Conservation (phyloP, 345 rosid genomes). For the Arabidopsis thaliana region DNA sequence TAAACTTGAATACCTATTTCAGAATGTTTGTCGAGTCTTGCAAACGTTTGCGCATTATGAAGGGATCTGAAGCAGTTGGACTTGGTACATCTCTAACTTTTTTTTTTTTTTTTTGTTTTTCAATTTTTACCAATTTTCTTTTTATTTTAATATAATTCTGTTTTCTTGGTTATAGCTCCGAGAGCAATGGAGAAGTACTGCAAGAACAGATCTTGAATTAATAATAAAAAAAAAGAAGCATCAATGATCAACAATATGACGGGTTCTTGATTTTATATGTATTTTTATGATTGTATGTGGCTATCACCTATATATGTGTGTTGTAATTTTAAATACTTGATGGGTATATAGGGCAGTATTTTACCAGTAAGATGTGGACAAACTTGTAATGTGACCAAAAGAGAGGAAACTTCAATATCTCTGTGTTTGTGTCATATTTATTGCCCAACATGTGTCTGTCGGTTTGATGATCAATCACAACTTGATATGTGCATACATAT, state of each 20-base stretch:
- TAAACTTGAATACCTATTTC: conserved; percentile 38
- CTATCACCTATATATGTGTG: conserved; percentile 36
- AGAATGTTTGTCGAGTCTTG: conserved; percentile 98
- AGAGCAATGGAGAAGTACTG: conserved; percentile 51
- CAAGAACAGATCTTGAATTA: conserved; percentile 42
- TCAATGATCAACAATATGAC: conserved; percentile 35
- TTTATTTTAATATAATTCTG: background rate
- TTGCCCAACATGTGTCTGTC: conserved; percentile 49
- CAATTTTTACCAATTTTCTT: background rate
- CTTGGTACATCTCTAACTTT: conserved; percentile 56
- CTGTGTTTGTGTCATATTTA: conserved; percentile 48
- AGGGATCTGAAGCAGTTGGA: conserved; percentile 95
- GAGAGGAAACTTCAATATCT: conserved; percentile 47
- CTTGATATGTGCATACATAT: conserved; percentile 20
- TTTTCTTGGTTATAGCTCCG: conserved; percentile 39
- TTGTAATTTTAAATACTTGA: conserved; percentile 44
- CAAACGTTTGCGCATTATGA: conserved; percentile 96
- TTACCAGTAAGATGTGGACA: conserved; percentile 43
- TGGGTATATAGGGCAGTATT: conserved; percentile 46
- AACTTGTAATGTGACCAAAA: conserved; percentile 47
- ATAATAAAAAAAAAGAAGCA: background rate
- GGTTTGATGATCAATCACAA: conserved; percentile 43
- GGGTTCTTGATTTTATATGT: conserved; percentile 34
- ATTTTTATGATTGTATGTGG: conserved; percentile 41
- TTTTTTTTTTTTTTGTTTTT: background rate